phyloP scores from a whole-genome alignment of 768 basidiomycete genomes.

The Lentinula edodes region DNA sequence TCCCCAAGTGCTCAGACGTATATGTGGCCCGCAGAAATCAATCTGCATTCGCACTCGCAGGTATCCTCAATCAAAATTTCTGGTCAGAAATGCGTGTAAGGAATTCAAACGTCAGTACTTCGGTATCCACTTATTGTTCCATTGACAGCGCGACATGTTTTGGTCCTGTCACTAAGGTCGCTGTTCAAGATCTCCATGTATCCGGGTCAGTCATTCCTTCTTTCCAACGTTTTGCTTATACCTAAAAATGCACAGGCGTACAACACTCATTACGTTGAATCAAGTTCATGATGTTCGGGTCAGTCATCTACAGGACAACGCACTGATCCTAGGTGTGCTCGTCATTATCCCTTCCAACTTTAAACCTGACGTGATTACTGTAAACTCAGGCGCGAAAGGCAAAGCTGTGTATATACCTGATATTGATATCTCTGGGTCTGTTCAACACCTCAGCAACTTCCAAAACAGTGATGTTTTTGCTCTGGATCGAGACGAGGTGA shows the following conservation, averaged over 20 bases:
- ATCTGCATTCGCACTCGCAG: conserved; percentile 33
- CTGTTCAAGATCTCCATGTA: conserved; percentile 36
- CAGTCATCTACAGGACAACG: conserved; percentile 41
- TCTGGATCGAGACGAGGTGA: conserved; percentile 48
- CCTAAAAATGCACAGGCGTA: conserved; percentile 20
- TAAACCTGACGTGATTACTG: too few species aligned
- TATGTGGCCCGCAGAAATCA: conserved; percentile 38
- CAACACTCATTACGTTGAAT: conserved; percentile 30
- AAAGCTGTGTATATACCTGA: conserved; percentile 49
- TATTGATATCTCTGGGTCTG: conserved; percentile 30
- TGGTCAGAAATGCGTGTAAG: conserved; percentile 45
- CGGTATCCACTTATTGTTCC: too few species aligned
- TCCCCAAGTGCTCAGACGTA: conserved; percentile 14
- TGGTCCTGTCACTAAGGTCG: conserved; percentile 46
- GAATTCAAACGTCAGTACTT: neutral
- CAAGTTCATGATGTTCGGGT: conserved; percentile 51
- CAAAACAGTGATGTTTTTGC: conserved; percentile 55
- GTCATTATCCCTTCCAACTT: too few species aligned
- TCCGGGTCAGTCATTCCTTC: conserved; percentile 28
- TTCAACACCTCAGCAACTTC: conserved; percentile 40
- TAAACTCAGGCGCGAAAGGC: conserved; percentile 41
- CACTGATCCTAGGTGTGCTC: conserved; percentile 47
- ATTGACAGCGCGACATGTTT: conserved; percentile 47
- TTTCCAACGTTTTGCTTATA: neutral
- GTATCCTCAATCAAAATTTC: conserved; percentile 47